Evolutionary conservation across 495 filamentous ascomycete genomes (phyloP).

Genomic region (Massariosphaeria phaeospora): DNA sequence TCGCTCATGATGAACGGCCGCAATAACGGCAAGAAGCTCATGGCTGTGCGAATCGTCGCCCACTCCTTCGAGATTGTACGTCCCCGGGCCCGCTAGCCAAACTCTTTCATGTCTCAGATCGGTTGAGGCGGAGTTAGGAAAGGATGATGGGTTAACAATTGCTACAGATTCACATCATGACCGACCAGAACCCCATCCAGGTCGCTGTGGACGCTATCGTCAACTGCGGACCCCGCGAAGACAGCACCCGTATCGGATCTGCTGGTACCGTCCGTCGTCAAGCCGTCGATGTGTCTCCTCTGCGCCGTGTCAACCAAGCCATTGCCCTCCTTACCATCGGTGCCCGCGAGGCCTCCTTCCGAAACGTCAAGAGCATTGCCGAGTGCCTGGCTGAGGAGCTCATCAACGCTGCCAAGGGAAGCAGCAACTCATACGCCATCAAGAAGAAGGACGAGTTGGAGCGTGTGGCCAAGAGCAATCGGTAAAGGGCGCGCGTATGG

Average conservation of each 20-base stretch:
- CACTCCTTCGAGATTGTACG: conserved; percentile 99
- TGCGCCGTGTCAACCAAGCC: conserved; percentile 99
- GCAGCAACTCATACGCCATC: conserved; percentile 99
- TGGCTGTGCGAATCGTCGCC: conserved; percentile 98
- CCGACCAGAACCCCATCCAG: conserved; percentile 99
- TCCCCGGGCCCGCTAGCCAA: conserved; percentile 26
- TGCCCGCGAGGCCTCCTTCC: conserved; percentile 94
- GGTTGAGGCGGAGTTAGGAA: too few species aligned
- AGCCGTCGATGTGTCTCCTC: conserved; percentile 98
- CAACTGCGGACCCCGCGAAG: conserved; percentile 99
- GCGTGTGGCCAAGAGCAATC: conserved; percentile 99
- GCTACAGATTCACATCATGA: conserved; percentile 98
- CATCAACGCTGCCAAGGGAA: conserved; percentile 99
- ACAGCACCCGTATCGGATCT: conserved; percentile 98
- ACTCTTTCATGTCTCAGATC: too few species aligned
- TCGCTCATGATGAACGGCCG: conserved; percentile 99
- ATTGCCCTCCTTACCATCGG: conserved; percentile 96
- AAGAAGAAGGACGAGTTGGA: conserved; percentile 99
- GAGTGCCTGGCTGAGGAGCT: conserved; percentile 99
- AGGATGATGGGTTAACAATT: too few species aligned
- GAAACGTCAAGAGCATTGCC: conserved; percentile 97
- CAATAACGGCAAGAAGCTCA: conserved; percentile 99
- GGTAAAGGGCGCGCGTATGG: conserved; percentile 55
- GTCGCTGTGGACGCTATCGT: conserved; percentile 98
- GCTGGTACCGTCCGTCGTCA: conserved; percentile 99